Conservation (phyloP, 345 rosid genomes). For the Microthlaspi erraticum region DNA sequence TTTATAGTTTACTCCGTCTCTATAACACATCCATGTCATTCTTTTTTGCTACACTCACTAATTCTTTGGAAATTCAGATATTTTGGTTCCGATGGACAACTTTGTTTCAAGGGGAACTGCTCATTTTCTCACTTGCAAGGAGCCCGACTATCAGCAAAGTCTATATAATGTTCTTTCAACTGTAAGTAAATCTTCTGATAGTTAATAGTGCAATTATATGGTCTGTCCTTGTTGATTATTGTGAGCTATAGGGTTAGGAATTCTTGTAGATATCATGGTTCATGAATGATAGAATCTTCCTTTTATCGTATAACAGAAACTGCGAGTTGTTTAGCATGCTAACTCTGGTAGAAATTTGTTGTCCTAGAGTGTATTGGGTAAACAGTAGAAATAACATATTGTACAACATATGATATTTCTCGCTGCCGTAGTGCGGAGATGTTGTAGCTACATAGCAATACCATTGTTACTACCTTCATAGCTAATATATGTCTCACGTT, state of each 20-base stretch:
- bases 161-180: conserved; percentile 91
- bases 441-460: not conserved
- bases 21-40: conserved; percentile 12
- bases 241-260: conserved; percentile 8
- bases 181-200: conserved; percentile 59
- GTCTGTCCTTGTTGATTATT: conserved; percentile 26
- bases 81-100: conserved; percentile 96
- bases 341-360: conserved; percentile 16
- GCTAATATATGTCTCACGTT: conserved; percentile 29
- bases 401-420: conserved; percentile 19
- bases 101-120: conserved; percentile 93
- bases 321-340: conserved; percentile 9
- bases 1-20: conserved; percentile 18
- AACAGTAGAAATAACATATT: not conserved
- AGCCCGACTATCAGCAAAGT: conserved; percentile 95
- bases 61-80: conserved; percentile 58
- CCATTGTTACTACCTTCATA: conserved; percentile 18
- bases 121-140: conserved; percentile 87
- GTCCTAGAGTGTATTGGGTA: conserved; percentile 16
- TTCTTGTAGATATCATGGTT: not conserved
- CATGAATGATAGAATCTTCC: conserved; percentile 27
- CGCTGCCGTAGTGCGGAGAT: conserved; percentile 10
- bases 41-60: conserved; percentile 10
- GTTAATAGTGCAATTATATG: conserved; percentile 20
- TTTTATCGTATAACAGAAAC: not conserved